phyloP scores from a whole-genome alignment of 805 yeast genomes.

The Ogataea methylovora region DNA sequence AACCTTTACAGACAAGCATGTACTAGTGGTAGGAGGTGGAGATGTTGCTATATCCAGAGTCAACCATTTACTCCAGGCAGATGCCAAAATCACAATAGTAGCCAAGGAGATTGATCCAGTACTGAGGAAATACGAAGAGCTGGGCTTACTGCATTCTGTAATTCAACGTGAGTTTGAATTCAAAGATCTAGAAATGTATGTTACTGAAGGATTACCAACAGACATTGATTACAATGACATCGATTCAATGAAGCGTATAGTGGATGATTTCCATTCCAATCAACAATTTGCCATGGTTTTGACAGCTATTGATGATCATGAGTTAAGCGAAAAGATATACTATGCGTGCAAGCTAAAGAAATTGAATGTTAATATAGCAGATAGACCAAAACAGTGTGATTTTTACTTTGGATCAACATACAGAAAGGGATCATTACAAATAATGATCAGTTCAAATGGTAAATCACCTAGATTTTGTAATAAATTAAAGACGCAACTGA shows the following conservation, averaged over 20 bases:
- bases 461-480: slow-evolving; percentile 70
- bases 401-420: slow-evolving; percentile 79
- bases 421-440: slow-evolving; percentile 64
- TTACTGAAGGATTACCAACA: slow-evolving; percentile 10
- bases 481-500: slow-evolving; percentile 48
- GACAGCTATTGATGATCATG: slow-evolving; percentile 70
- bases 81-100: slow-evolving; percentile 63
- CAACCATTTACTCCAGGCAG: slow-evolving; percentile 57
- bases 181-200: slow-evolving; percentile 45
- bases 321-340: slow-evolving; percentile 48
- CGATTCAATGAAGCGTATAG: slow-evolving; percentile 22
- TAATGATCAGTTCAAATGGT: slow-evolving; percentile 81
- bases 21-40: slow-evolving; percentile 71
- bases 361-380: slow-evolving; percentile 73
- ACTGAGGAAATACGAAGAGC: slow-evolving; percentile 23
- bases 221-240: slow-evolving; percentile 15
- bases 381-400: slow-evolving; percentile 77
- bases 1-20: slow-evolving; percentile 37
- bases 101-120: slow-evolving; percentile 33
- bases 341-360: slow-evolving; percentile 35
- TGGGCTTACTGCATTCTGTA: slow-evolving; percentile 37
- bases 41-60: slow-evolving; percentile 71
- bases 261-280: slow-evolving; percentile 27
- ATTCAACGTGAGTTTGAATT: slow-evolving; percentile 35
- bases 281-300: slow-evolving; percentile 56